A percentile compares a stretch with the other conserved stretches of the same genome.
phyloP scores from a whole-genome alignment of 2,329 filamentous ascomycete species.

The Claviceps pazoutovae region DNA sequence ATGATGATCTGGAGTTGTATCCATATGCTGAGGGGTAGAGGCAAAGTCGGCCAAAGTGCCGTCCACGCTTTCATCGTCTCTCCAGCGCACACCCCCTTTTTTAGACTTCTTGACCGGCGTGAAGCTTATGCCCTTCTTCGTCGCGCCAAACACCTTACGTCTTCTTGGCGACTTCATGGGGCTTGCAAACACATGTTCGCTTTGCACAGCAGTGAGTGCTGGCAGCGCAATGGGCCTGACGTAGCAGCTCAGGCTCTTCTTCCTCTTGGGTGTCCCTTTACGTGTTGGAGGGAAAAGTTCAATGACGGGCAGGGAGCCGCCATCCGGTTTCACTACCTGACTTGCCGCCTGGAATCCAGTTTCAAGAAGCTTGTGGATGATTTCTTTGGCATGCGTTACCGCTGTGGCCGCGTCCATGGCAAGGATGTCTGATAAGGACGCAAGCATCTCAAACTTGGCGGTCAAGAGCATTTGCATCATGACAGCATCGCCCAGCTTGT shows the following conservation, averaged over 20 bases:
- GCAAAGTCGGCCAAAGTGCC: conserved; percentile 82
- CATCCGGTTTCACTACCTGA: conserved; percentile 84
- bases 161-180: conserved; percentile 71
- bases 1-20: conserved; percentile 32
- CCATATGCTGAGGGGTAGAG: conserved; percentile 65
- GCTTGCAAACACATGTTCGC: conserved; percentile 18
- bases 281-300: conserved; percentile 59
- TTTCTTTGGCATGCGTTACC: conserved; percentile 60
- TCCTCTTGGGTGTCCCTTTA: conserved; percentile 64
- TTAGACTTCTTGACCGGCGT: conserved; percentile 66
- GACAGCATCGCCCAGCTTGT: conserved; percentile 64
- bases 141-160: conserved; percentile 47
- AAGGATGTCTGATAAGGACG: conserved; percentile 69
- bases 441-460: conserved; percentile 83
- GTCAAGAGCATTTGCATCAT: conserved; percentile 73
- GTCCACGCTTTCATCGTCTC: conserved; percentile 73
- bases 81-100: conserved; percentile 79
- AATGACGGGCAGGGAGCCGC: conserved; percentile 37
- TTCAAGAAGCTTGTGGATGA: conserved; percentile 66
- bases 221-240: conserved; percentile 32
- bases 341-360: conserved; percentile 60
- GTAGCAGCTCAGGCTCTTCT: conserved; percentile 33
- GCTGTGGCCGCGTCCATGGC: conserved; percentile 75
- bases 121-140: conserved; percentile 61
- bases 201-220: conserved; percentile 22